Conservation (phyloP, 768 basidiomycete species). For the Kwoniella mangroviensis region DNA sequence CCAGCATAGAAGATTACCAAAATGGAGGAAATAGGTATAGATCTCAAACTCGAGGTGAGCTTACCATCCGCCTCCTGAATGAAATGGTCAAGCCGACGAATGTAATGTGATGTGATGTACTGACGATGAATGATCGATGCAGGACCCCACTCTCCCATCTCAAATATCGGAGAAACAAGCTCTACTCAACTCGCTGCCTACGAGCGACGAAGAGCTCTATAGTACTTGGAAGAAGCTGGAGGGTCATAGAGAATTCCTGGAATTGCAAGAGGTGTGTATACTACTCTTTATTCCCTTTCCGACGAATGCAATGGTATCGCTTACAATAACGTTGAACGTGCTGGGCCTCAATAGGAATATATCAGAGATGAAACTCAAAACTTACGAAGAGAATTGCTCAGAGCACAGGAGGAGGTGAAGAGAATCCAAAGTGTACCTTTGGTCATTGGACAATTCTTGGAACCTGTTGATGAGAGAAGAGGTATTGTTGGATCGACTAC, state of each 20-base stretch:
- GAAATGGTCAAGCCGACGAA: neutral
- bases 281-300: no score
- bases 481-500: conserved; percentile 98
- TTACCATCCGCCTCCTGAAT: neutral
- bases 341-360: conserved; percentile 77
- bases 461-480: conserved; percentile 96
- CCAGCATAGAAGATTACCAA: conserved; percentile 12
- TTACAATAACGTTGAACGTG: neutral
- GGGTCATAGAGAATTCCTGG: conserved; percentile 92
- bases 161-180: conserved; percentile 87
- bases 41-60: conserved; percentile 38
- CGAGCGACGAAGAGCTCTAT: conserved; percentile 80
- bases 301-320: conserved; percentile 12
- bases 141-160: conserved; percentile 90
- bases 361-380: conserved; percentile 99
- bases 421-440: conserved; percentile 98
- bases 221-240: conserved; percentile 96
- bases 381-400: conserved; percentile 94
- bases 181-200: conserved; percentile 80
- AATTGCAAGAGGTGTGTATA: conserved; percentile 58
- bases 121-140: conserved; percentile 9
- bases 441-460: conserved; percentile 98
- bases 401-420: conserved; percentile 99
- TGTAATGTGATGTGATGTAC: no score
- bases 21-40: conserved; percentile 41